Base-by-base conservation (phyloP, 202 grass and related monocot species). In the Miscanthus sacchariflorus region DNA sequence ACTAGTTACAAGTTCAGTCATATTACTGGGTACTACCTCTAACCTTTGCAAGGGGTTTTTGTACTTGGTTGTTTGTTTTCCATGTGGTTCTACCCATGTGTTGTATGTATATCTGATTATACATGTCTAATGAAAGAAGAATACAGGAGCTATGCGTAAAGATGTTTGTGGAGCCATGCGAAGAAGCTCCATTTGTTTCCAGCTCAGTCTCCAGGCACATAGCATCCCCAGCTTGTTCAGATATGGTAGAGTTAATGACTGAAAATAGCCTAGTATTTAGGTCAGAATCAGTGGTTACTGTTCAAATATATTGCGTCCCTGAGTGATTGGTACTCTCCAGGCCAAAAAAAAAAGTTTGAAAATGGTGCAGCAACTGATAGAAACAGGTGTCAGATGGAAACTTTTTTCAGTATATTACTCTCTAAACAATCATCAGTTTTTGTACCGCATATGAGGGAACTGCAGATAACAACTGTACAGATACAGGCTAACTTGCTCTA, bases 31-130 rank as follows among this genome's bases (percentile, higher is more conserved):
- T 86, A 69, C 79, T 86, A 30, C 79, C 74, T 89, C 83, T 82
- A 5, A 38, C 77, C 42, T 11, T 45, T 86, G 74, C 5, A 68
- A 86, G 70, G 69, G 90, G 38, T 63, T 92, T 92, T 87, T 89
- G 78, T 89, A 70, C 58, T 78, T 70, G 87, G 90, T 86, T 49
- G 72, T 86, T 79, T 70, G 83, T 89, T 92, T 92, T 59, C 87
- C 90, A 92, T 92, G 83, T 92, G 90, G 90, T 79, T 69, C 83
- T 89, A 89, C 24, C 90, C 90, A 89, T 89, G 67, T 92, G 83
- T 79, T 92, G 83, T 79, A 44, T 86, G 74, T 89, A 89, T 83
- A 83, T 86, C 77, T 54, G 4, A 61, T 49, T 28, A 87, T 84
- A 84, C 70, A 40, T 73, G 15, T 81, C 23, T 65, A 82, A 88